Evolutionary conservation across 495 filamentous ascomycete species (phyloP), one percentile per base, ranked within the genome.

Genomic region (Penicillium cataractarum): DNA sequence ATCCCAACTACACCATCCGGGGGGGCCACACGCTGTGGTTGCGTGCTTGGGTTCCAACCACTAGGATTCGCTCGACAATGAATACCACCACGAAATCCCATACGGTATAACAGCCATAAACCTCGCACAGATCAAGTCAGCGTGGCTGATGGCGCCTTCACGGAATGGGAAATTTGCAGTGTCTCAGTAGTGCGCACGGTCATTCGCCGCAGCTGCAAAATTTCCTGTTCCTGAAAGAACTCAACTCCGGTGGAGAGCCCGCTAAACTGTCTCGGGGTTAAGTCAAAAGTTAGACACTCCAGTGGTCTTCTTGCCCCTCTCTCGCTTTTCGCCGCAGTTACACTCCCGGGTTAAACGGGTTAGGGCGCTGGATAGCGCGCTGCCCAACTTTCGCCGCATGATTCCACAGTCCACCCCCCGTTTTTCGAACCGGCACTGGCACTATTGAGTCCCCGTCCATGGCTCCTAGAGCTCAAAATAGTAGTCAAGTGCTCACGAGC

Each of bases 191-290:
- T 37, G 42, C 33, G 60, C 60, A 56, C 60, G 42, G 42, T 40
- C 29, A 62, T 56, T 62, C 26, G 58, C 57, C 21, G 39, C 27
- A 37, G 64, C 27, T 40, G 61, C 56, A 62, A n/a, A 60, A 67
- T 65, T 64, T 62, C 69, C 62, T 65, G 69, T 69, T 69, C 64
- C 66, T 67, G 62, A 60, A 54, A 19, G 29, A 35, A n/a, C 19
- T n/a, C 46, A 29, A 24, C 51, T 19, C 51, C 13, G 51, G 51
- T 35, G 51, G 51, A 35, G 51, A 32, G n/a, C 13, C 15, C 27
- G 51, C 31, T 50, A 50, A 29, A 12, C 46, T 50, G 4, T 6
- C 46, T 50, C 4, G 46, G 46, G 46, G 26, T 17, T 26, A 29
- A 17, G 24, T 17, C 46, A 15, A n/a, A 49, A 29, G 46, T 27